Evolutionary conservation across 352 stramenopile species (phyloP).

Genomic region (Pelagophyceae sp.): DNA sequence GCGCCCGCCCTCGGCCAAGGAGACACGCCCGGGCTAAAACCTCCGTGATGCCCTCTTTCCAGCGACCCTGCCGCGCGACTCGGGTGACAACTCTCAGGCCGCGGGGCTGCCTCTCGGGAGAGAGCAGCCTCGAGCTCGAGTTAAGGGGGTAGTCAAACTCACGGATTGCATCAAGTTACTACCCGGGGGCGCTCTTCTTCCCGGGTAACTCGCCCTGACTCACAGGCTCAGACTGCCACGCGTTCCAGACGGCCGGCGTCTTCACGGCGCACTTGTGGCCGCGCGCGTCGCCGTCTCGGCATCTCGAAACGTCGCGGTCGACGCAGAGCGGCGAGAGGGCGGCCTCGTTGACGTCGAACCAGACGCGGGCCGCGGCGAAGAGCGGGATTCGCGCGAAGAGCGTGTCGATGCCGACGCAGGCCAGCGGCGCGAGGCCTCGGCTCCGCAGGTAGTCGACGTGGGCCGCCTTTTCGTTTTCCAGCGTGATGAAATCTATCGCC

Average conservation of each 20-base stretch:
- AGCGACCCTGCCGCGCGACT: too few relatives aligned
- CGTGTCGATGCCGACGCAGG: slow-evolving; percentile 6
- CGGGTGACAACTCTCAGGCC: too few relatives aligned
- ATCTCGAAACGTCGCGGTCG: neutral
- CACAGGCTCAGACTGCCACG: too few relatives aligned
- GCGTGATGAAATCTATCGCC: neutral
- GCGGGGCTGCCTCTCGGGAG: too few relatives aligned
- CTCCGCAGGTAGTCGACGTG: neutral
- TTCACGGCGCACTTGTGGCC: neutral
- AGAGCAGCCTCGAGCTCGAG: too few relatives aligned
- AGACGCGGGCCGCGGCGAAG: neutral
- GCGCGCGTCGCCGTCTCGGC: neutral
- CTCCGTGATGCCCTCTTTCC: too few relatives aligned
- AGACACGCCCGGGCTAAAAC: too few relatives aligned
- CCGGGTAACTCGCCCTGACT: neutral
- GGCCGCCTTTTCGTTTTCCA: neutral
- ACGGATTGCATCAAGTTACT: too few relatives aligned
- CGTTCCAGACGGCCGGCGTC: neutral
- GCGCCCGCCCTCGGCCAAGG: neutral
- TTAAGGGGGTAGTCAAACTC: too few relatives aligned
- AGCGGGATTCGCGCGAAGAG: neutral
- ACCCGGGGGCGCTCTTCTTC: too few relatives aligned
- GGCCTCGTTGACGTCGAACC: neutral
- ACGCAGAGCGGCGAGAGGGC: neutral
- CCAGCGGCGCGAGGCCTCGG: neutral